phyloP scores from a whole-genome alignment of 1,139 yeast genomes.

The Diutina ranongensis region DNA sequence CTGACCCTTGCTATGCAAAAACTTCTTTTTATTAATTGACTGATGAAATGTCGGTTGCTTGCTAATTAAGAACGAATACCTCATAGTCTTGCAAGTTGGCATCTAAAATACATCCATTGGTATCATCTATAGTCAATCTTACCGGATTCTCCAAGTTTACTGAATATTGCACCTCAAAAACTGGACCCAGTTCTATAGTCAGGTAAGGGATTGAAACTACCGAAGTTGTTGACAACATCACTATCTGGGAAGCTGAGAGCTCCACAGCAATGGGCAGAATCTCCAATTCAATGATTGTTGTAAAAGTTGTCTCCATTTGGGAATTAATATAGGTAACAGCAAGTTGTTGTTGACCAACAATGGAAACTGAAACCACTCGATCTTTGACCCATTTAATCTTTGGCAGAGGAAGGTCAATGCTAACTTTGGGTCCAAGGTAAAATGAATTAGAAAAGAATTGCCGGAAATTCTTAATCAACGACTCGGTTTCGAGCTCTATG shows the following conservation, averaged over 20 bases:
- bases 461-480: not conserved
- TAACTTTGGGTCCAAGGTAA: not conserved
- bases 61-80: not conserved
- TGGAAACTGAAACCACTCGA: not conserved
- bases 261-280: not conserved
- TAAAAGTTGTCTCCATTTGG: not conserved
- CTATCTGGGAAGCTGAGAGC: not conserved
- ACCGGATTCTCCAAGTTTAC: not conserved
- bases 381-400: not conserved
- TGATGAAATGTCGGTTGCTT: no score
- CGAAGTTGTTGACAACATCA: not conserved
- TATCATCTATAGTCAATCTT: not conserved
- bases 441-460: not conserved
- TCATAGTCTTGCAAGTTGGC: conserved; percentile 1
- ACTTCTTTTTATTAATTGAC: no score
- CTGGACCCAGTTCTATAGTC: not conserved
- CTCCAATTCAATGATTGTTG: not conserved
- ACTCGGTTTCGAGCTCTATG: not conserved
- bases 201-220: not conserved
- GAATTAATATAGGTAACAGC: not conserved
- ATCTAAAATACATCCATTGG: not conserved
- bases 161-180: not conserved
- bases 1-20: no score
- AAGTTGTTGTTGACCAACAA: not conserved
- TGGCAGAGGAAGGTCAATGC: not conserved